A percentile compares a stretch with the other conserved stretches of the same genome.
Evolutionary conservation across 192 early-diverging fungal genomes (phyloP).

Genomic region (Backusella liffmaniae): DNA sequence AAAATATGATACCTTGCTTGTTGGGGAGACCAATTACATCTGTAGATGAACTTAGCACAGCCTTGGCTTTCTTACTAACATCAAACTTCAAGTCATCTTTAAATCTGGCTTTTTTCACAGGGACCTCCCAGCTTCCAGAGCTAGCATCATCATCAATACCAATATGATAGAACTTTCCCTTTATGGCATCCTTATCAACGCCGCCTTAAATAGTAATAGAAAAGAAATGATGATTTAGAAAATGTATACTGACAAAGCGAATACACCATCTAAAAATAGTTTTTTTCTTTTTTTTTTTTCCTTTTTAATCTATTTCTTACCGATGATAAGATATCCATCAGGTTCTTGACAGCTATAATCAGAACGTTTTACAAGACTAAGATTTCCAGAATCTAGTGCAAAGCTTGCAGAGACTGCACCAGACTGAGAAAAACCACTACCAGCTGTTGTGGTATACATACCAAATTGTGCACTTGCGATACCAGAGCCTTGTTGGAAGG

Average conservation of each 20-base stretch:
- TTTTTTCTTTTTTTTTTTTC: not conserved
- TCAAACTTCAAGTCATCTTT: conserved; percentile 12
- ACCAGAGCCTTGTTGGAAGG: conserved; percentile 24
- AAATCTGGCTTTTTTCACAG: conserved; percentile 21
- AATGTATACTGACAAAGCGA: not conserved
- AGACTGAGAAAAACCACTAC: conserved; percentile 5
- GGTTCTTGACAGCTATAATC: conserved; percentile 1
- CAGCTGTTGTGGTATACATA: conserved; percentile 20
- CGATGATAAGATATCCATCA: conserved; percentile 35
- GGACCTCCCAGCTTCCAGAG: conserved; percentile 27
- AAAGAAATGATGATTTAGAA: not conserved
- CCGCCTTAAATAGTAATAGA: conserved; percentile 21
- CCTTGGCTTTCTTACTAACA: conserved; percentile 21
- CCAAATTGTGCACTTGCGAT: conserved; percentile 33
- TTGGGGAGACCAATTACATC: conserved; percentile 29
- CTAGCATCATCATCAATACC: not conserved
- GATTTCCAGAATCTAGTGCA: not conserved
- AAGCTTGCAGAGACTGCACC: not conserved
- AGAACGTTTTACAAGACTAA: conserved; percentile 20
- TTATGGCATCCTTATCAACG: conserved; percentile 27
- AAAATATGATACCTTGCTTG: conserved; percentile 20
- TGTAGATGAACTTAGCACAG: conserved; percentile 29
- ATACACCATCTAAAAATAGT: not conserved
- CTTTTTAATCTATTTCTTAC: conserved; percentile 4
- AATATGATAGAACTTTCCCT: conserved; percentile 21